phyloP scores from a whole-genome alignment of 805 yeast genomes.

The Teunomyces kruisii region DNA sequence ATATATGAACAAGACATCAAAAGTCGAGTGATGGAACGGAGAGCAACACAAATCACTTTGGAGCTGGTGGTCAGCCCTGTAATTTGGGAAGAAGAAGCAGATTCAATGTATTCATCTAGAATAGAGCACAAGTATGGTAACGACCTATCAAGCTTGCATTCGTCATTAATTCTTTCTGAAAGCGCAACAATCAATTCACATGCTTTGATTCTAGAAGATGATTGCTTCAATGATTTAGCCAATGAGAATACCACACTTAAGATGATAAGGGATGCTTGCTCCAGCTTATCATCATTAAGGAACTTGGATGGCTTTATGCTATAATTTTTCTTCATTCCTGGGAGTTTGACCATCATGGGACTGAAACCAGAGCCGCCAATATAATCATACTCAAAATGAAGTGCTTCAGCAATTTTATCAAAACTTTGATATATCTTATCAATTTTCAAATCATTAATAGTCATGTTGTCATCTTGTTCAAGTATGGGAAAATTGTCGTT shows the following conservation, averaged over 20 bases:
- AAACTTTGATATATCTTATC: constrained; percentile 59
- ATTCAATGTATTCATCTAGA: constrained; percentile 55
- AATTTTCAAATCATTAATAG: constrained; percentile 49
- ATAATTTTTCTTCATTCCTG: constrained; percentile 51
- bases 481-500: constrained; percentile 14
- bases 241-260: constrained; percentile 59
- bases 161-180: constrained; percentile 76
- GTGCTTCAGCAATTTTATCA: constrained; percentile 37
- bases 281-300: constrained; percentile 21
- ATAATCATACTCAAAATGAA: constrained; percentile 14
- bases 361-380: constrained; percentile 7
- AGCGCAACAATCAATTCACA: constrained; percentile 75
- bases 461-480: constrained; percentile 15
- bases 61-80: constrained; percentile 29
- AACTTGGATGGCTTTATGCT: constrained; percentile 29
- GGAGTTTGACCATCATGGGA: constrained; percentile 48
- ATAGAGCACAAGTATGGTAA: constrained; percentile 77
- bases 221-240: constrained; percentile 58
- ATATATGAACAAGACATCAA: constrained; percentile 61
- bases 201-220: constrained; percentile 62
- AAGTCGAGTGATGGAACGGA: constrained; percentile 66
- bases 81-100: background rate
- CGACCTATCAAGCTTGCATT: constrained; percentile 79
- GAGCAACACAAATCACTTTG: constrained; percentile 64
- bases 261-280: constrained; percentile 56